Base-by-base conservation (phyloP, 2,329 filamentous ascomycete species). In the Diaporthe destruens region DNA sequence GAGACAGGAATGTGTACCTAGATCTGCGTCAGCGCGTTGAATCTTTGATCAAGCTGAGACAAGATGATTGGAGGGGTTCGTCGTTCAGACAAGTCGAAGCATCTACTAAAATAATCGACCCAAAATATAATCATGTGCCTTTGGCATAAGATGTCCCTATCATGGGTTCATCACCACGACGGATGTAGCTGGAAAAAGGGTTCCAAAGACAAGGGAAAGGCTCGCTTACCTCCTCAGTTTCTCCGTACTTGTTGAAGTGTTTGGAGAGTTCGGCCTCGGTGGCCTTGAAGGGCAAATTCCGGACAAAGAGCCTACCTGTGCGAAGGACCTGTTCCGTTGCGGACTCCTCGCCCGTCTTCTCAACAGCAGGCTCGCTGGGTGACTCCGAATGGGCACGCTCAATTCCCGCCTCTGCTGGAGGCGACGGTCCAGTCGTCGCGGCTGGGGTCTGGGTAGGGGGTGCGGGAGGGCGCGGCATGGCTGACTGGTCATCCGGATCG, bases 71-170 rank as follows among this genome's bases (percentile, higher is more conserved):
- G 71, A 74, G 77, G 74, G 76, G 66, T 25, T 42, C 25, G 69
- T 65, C 42, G 76, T 77, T 95, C 93, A 96, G 94, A 89, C 86
- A 87, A 84, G 92, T 70, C 94, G 91, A 95, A 93, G 94, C 94
- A 98, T 98, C 96, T 99, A 99, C 96, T 98, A 99, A 98, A 97
- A 98, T 96, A 93, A 89, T 94, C 92, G 95, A 92, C 92, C 92
- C 91, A 90, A 85, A 84, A 88, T 94, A 87, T 90, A 93, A 95
- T 97, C 95, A 98, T 87, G 87, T 94, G 93, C 94, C 85, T 83
- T 82, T 79, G 87, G 93, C 93, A 96, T 98, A 93, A 95, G 96
- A 91, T 98, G 96, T 98, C 96, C 96, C 96, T 98, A 98, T 98
- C 96, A 93, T 93, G 90, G 90, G 86, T 94, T 98, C 96, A 98